phyloP scores from a whole-genome alignment of 257 asterid genomes.

The Fraxinus cuspidata region DNA sequence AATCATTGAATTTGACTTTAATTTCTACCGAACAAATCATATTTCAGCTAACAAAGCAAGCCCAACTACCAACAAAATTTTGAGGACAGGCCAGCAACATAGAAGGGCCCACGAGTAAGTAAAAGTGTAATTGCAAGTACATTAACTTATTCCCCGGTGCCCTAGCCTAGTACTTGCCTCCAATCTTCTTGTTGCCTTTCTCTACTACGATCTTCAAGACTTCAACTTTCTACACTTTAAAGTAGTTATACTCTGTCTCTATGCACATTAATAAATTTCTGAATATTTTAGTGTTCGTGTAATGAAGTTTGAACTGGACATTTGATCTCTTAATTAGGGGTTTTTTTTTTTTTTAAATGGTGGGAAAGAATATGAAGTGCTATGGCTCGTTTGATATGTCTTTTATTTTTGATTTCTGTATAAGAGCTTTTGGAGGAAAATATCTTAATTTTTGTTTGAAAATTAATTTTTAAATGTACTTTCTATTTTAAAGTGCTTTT shows the following conservation, averaged over 20 bases:
- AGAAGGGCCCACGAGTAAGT: slow-evolving; percentile 25
- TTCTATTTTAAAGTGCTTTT: too few relatives aligned
- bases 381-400: background rate
- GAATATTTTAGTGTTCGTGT: slow-evolving; percentile 2
- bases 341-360: background rate
- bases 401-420: too few relatives aligned
- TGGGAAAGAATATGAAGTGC: slow-evolving; percentile 5
- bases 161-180: slow-evolving; percentile 46
- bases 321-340: background rate
- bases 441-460: too few relatives aligned
- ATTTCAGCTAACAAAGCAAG: background rate
- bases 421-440: too few relatives aligned
- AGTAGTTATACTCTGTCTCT: slow-evolving; percentile 7
- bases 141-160: slow-evolving; percentile 2
- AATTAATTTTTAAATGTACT: too few relatives aligned
- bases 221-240: background rate
- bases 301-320: slow-evolving; percentile 3
- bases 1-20: too few relatives aligned
- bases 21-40: too few relatives aligned
- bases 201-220: slow-evolving; percentile 21
- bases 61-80: background rate
- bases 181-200: slow-evolving; percentile 21
- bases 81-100: slow-evolving; percentile 17
- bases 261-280: background rate
- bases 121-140: slow-evolving; percentile 36